These are phyloP conservation scores for Mycena vulgaris DNA, from an alignment of 768 basidiomycete species.

Conservation along the genomic window DNA sequence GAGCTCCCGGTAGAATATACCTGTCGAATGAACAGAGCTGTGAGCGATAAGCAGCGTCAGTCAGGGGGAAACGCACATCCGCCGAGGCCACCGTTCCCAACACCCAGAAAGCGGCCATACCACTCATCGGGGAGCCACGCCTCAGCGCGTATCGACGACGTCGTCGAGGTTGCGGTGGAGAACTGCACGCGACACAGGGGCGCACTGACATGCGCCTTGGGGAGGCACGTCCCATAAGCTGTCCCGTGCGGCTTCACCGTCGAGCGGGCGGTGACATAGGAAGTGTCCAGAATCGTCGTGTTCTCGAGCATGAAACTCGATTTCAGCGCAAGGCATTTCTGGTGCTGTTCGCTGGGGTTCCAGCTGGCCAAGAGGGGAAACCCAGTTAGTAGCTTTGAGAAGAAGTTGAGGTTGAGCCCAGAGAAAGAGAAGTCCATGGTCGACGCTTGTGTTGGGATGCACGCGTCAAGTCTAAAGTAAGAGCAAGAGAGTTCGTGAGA, in stretches of 20 bases:
- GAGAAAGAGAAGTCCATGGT: conserved; percentile 14
- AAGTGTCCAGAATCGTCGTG: conserved; percentile 26
- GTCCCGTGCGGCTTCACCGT: conserved; percentile 10
- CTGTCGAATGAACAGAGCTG: background rate
- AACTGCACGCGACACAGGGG: conserved; percentile 34
- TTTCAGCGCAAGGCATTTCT: conserved; percentile 28
- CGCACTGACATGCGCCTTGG: background rate
- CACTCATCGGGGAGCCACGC: conserved; percentile 38
- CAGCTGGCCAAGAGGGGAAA: conserved; percentile 4
- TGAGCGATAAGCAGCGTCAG: background rate
- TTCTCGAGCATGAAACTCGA: conserved; percentile 26
- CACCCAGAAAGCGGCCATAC: conserved; percentile 34
- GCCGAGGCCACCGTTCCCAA: conserved; percentile 37
- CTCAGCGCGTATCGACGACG: conserved; percentile 29
- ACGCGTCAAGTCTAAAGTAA: too few relatives aligned
- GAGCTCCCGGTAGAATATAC: conserved; percentile 23
- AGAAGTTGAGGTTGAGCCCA: conserved; percentile 3
- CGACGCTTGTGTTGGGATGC: too few relatives aligned
- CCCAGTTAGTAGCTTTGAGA: conserved; percentile 5
- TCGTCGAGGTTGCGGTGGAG: conserved; percentile 4
- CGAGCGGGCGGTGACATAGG: conserved; percentile 6
- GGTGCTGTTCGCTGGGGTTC: background rate
- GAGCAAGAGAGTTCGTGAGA: too few relatives aligned
- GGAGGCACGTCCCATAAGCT: background rate
- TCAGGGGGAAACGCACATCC: conserved; percentile 35